phyloP scores from a whole-genome alignment of 441 rosid species.

The Arabidopsis lyrata region DNA sequence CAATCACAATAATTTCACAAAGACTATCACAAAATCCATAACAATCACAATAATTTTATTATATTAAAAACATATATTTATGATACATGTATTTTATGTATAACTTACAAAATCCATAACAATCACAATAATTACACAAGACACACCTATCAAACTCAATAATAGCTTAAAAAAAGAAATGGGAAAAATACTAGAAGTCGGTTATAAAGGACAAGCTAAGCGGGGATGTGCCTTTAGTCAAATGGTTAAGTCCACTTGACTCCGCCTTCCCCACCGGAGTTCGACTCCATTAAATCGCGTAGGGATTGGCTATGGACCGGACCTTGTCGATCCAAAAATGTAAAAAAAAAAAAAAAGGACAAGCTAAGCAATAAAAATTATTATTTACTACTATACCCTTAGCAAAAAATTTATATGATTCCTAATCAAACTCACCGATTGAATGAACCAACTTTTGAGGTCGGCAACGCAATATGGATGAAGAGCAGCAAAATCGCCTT shows the following conservation, averaged over 20 bases:
- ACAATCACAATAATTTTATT: background rate
- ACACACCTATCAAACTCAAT: conserved; percentile 3
- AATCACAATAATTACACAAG: conserved; percentile 16
- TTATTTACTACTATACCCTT: conserved; percentile 13
- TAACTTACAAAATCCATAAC: background rate
- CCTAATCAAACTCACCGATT: conserved; percentile 3
- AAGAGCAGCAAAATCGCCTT: conserved; percentile 34
- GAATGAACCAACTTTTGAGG: conserved; percentile 28
- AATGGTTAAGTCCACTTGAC: no score
- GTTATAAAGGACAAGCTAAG: conserved; percentile 21
- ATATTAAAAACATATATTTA: background rate
- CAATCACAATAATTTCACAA: conserved; percentile 18
- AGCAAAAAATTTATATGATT: background rate
- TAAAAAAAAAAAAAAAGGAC: no score
- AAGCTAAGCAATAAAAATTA: background rate
- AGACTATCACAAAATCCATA: background rate
- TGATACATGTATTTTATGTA: background rate
- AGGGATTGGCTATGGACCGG: no score
- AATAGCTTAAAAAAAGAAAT: conserved; percentile 9
- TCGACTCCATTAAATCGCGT: no score
- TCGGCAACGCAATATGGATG: conserved; percentile 40
- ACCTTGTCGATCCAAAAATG: no score
- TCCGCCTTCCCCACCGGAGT: no score
- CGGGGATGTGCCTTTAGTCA: no score
- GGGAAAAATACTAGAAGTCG: conserved; percentile 20